phyloP scores from a whole-genome alignment of 2,329 filamentous ascomycete species.

The Ophiocordyceps camponoti-rufipedis region DNA sequence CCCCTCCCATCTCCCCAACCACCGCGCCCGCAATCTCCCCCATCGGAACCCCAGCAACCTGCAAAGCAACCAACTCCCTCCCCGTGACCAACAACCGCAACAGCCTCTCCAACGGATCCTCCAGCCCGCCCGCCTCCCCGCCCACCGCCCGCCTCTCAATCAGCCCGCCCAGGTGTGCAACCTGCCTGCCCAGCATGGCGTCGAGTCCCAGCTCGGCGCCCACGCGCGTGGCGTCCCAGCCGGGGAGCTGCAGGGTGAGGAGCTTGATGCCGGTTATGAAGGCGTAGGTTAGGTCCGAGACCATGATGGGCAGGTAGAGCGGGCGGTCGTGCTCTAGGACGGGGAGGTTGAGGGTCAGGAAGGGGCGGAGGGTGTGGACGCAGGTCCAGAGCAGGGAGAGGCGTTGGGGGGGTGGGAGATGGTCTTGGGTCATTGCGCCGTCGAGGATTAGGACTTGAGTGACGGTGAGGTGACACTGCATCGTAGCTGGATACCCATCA shows the following conservation, averaged over 20 bases:
- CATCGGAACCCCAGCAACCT: slow-evolving; percentile 9
- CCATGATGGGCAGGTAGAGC: slow-evolving; percentile 22
- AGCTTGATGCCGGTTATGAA: slow-evolving; percentile 28
- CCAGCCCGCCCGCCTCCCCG: slow-evolving; percentile 3
- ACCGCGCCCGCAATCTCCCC: slow-evolving; percentile 6
- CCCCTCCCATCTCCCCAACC: slow-evolving; percentile 4
- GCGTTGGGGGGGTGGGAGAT: slow-evolving; percentile 23
- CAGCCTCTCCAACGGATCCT: slow-evolving; percentile 16
- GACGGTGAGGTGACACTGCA: slow-evolving; percentile 23
- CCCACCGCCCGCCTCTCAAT: slow-evolving; percentile 10
- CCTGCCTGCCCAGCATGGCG: slow-evolving; percentile 10
- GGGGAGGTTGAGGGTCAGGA: slow-evolving; percentile 19
- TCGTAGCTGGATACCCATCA: slow-evolving; percentile 11
- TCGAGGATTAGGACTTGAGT: slow-evolving; percentile 29
- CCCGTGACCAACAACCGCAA: slow-evolving; percentile 13
- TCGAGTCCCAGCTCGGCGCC: slow-evolving; percentile 16
- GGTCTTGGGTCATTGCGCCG: slow-evolving; percentile 9
- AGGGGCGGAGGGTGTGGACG: slow-evolving; percentile 19
- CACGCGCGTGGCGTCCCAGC: slow-evolving; percentile 23
- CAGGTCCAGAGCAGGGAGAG: slow-evolving; percentile 28
- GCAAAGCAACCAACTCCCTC: slow-evolving; percentile 12
- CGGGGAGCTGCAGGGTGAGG: slow-evolving; percentile 23
- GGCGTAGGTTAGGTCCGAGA: slow-evolving; percentile 27
- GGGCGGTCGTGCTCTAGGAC: slow-evolving; percentile 15
- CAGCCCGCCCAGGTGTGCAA: slow-evolving; percentile 12